A percentile compares a stretch with the other conserved stretches of the same genome.
phyloP scores from a whole-genome alignment of 805 yeast species.

The Pichia scutulata region DNA sequence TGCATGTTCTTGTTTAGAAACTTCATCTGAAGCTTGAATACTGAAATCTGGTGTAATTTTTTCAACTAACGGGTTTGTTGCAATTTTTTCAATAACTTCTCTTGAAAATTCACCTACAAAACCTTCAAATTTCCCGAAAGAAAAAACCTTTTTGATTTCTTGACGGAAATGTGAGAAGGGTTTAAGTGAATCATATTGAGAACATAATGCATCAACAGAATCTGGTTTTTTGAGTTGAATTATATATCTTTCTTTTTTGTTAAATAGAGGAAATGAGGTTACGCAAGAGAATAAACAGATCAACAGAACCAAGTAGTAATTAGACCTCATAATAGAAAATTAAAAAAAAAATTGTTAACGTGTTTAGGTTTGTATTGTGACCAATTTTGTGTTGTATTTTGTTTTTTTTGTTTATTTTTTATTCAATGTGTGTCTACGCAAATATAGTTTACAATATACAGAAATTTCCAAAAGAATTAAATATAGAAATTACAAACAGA shows the following conservation, averaged over 20 bases:
- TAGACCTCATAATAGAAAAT: no score
- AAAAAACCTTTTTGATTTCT: conserved; percentile 42
- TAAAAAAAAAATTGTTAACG: no score
- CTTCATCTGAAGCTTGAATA: conserved; percentile 46
- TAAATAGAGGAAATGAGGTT: conserved; percentile 7
- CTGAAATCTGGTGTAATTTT: conserved; percentile 62
- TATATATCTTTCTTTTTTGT: conserved; percentile 30
- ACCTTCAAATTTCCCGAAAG: conserved; percentile 67
- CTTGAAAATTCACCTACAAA: conserved; percentile 55
- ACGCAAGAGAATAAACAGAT: not conserved
- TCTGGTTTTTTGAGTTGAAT: conserved; percentile 45
- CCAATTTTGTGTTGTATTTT: no score
- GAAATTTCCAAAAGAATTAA: no score
- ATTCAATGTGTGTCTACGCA: no score
- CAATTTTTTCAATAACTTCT: conserved; percentile 39
- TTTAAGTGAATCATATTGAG: conserved; percentile 32
- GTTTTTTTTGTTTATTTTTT: no score
- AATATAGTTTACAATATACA: not conserved
- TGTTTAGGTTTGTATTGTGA: no score
- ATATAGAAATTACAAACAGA: no score
- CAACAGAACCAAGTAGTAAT: not conserved
- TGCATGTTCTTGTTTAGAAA: conserved; percentile 31
- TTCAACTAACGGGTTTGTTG: conserved; percentile 53
- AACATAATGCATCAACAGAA: conserved; percentile 40
- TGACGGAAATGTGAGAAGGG: conserved; percentile 37